Percentiles rank a stretch among this genome's conserved stretches.
Conservation (phyloP, 164 flowering plant species). For the Liquidambar formosana region DNA sequence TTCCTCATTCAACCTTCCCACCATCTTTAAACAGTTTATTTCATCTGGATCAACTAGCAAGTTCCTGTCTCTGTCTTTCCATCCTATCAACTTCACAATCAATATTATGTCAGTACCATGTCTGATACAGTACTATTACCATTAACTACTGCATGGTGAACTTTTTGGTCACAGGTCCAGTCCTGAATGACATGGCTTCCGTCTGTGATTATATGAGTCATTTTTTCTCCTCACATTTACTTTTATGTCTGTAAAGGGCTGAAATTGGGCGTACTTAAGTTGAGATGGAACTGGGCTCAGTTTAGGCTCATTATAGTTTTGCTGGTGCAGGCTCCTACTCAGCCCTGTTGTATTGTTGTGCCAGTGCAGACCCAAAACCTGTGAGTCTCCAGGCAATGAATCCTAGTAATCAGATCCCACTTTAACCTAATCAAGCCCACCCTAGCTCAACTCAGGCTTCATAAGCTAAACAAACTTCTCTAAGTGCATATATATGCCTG, state of each 20-base stretch:
- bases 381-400: no score
- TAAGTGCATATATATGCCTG: no score
- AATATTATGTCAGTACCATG: conserved; percentile 7
- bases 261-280: background rate
- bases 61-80: conserved; percentile 73
- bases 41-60: conserved; percentile 78
- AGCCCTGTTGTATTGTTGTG: no score
- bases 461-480: no score
- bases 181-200: background rate
- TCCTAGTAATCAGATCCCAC: no score
- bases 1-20: conserved; percentile 54
- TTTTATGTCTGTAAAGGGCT: background rate
- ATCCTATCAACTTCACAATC: conserved; percentile 64
- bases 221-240: background rate
- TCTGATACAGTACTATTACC: no score
- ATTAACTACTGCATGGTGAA: background rate
- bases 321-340: no score
- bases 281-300: no score
- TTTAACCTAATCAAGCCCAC: no score
- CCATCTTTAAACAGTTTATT: conserved; percentile 44
- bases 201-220: background rate
- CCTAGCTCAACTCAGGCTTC: no score
- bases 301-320: no score
- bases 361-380: no score
- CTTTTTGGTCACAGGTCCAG: background rate